A percentile compares a stretch with the other conserved stretches of the same genome.
Conservation (phyloP, 2,329 filamentous ascomycete genomes). For the Scedosporium aurantiacum region DNA sequence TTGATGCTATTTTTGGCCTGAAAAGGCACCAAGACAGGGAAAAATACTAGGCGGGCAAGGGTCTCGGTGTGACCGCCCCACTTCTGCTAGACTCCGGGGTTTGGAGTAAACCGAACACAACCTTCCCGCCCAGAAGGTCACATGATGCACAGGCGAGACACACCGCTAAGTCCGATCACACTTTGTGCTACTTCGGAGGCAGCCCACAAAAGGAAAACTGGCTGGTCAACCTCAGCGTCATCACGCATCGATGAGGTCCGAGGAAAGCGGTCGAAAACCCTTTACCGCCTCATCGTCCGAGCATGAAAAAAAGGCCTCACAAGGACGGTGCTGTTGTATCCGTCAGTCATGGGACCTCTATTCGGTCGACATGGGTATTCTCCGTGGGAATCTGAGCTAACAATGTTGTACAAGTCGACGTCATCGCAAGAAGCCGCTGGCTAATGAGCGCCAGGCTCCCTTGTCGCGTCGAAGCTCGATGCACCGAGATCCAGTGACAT, state of each 20-base stretch:
- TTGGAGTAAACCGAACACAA: too few relatives aligned
- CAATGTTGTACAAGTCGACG: neutral
- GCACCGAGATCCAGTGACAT: neutral
- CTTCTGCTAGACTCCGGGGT: neutral
- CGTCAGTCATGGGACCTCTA: neutral
- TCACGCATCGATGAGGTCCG: neutral
- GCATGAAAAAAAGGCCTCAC: neutral
- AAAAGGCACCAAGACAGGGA: neutral
- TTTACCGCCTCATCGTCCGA: slow-evolving; percentile 4
- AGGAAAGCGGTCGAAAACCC: neutral
- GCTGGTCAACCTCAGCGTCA: neutral
- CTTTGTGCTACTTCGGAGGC: neutral
- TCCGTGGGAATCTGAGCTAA: neutral
- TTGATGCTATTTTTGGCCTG: neutral
- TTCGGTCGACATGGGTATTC: neutral
- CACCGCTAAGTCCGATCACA: neutral
- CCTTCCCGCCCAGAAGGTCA: neutral
- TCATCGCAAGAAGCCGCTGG: neutral
- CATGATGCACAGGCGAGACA: slow-evolving; percentile 4
- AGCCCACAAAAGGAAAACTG: neutral
- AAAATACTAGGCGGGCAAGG: neutral
- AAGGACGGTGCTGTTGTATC: neutral
- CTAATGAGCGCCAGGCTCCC: neutral
- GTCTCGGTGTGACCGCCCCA: neutral
- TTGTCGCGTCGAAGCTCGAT: neutral